Evolutionary conservation across 495 filamentous ascomycete genomes (phyloP).

Genomic region (Sordaria brevicollis): DNA sequence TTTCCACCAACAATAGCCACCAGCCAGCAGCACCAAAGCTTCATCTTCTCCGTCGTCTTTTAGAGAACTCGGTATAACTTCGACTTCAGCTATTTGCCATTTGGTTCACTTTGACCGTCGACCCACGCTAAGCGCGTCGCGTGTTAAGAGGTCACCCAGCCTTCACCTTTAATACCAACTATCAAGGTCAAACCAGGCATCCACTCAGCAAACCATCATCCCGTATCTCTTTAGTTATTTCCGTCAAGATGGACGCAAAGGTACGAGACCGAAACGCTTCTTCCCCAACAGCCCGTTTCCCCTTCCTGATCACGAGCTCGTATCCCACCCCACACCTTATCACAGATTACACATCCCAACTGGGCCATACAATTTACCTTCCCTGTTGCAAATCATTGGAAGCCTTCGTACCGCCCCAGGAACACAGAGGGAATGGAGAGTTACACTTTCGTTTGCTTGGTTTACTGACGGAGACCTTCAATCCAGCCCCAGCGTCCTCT

Average conservation of each 20-base stretch:
- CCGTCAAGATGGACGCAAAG: conserved; percentile 26
- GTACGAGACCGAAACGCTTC: conserved; percentile 15
- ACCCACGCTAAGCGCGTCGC: neutral
- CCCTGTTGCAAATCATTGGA: neutral
- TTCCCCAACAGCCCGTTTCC: conserved; percentile 7
- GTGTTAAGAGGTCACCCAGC: neutral
- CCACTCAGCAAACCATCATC: neutral
- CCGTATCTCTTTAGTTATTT: neutral
- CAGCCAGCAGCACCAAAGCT: neutral
- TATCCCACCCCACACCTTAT: neutral
- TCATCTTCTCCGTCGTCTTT: neutral
- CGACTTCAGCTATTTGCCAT: neutral
- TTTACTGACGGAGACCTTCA: conserved; percentile 1
- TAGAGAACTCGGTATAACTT: neutral
- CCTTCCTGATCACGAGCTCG: conserved; percentile 1
- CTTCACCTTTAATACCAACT: neutral
- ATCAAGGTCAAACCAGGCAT: neutral
- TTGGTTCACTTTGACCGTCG: neutral
- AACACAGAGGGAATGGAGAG: neutral
- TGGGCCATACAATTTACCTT: neutral
- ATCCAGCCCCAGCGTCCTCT: conserved; percentile 61
- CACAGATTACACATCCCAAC: neutral
- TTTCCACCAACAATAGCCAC: neutral
- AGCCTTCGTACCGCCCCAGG: neutral
- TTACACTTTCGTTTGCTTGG: neutral